phyloP scores from a whole-genome alignment of 2,329 filamentous ascomycete genomes.

The Bipolaris oryzae region DNA sequence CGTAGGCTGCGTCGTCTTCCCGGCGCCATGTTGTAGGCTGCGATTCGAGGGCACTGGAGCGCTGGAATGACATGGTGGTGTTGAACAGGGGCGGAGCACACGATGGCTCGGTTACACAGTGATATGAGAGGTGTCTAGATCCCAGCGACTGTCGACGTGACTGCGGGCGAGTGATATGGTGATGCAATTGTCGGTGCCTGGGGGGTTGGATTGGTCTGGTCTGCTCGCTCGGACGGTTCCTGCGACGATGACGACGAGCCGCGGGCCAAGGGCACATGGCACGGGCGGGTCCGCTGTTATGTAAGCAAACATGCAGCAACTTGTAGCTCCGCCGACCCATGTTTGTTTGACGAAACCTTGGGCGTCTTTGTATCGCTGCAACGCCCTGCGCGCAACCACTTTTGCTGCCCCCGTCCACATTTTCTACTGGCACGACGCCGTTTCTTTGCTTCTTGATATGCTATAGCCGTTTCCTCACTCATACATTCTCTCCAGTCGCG shows the following conservation, averaged over 20 bases:
- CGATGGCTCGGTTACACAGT: background rate
- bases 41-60: constrained; percentile 81
- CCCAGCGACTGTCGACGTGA: constrained; percentile 13
- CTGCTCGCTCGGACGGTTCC: constrained; percentile 20
- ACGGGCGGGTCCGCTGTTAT: constrained; percentile 17
- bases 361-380: constrained; percentile 13
- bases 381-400: constrained; percentile 8
- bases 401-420: background rate
- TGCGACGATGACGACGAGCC: constrained; percentile 37
- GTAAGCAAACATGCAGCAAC: constrained; percentile 23
- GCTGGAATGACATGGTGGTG: constrained; percentile 92
- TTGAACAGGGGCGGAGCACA: constrained; percentile 1
- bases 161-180: constrained; percentile 13
- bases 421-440: constrained; percentile 13
- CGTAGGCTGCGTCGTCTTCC: constrained; percentile 74
- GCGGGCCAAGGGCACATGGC: constrained; percentile 24
- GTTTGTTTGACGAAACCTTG: constrained; percentile 38
- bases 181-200: constrained; percentile 30
- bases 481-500: constrained; percentile 37
- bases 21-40: constrained; percentile 71
- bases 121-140: background rate
- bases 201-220: constrained; percentile 30
- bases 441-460: constrained; percentile 28
- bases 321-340: constrained; percentile 24
- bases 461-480: constrained; percentile 23